Conservation (phyloP, 225 moss, liverwort and hornwort genomes). For the Bryoerythrophyllum caledonicum region DNA sequence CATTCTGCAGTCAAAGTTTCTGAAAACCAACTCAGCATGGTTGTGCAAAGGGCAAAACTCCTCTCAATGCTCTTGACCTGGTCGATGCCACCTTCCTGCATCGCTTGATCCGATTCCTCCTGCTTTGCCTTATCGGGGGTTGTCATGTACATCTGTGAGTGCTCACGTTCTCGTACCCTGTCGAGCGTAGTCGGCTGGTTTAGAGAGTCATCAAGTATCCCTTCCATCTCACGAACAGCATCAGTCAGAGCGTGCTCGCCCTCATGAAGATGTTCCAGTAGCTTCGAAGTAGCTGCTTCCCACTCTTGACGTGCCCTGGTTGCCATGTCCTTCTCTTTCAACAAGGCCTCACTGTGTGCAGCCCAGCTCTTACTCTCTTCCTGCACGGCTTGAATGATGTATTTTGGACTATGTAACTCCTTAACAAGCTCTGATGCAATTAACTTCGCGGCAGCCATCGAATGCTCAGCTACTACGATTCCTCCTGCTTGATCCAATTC, state of each 20-base stretch:
- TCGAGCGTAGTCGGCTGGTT: conserved; percentile 25
- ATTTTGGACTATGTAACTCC: conserved; percentile 46
- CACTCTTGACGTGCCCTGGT: conserved; percentile 37
- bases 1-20: conserved; percentile 35
- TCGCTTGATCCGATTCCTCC: conserved; percentile 7
- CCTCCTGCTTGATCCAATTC: neutral
- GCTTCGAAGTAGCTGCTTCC: conserved; percentile 49
- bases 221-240: conserved; percentile 71
- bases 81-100: neutral
- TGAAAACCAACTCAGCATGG: conserved; percentile 59
- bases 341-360: conserved; percentile 27
- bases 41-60: conserved; percentile 40
- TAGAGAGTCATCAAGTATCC: conserved; percentile 57
- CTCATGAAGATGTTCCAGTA: conserved; percentile 65
- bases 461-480: conserved; percentile 24
- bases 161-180: conserved; percentile 24
- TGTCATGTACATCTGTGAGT: conserved; percentile 5
- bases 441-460: too few relatives aligned
- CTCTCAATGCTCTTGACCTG: conserved; percentile 25
- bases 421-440: conserved; percentile 44
- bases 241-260: conserved; percentile 68
- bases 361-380: conserved; percentile 40
- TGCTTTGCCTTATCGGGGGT: neutral
- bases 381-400: conserved; percentile 34
- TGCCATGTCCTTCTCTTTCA: conserved; percentile 52